Percentiles rank a stretch among this genome's conserved stretches.
phyloP scores from a whole-genome alignment of 1,284 basidiomycete species.

The Marasmius tenuissimus region DNA sequence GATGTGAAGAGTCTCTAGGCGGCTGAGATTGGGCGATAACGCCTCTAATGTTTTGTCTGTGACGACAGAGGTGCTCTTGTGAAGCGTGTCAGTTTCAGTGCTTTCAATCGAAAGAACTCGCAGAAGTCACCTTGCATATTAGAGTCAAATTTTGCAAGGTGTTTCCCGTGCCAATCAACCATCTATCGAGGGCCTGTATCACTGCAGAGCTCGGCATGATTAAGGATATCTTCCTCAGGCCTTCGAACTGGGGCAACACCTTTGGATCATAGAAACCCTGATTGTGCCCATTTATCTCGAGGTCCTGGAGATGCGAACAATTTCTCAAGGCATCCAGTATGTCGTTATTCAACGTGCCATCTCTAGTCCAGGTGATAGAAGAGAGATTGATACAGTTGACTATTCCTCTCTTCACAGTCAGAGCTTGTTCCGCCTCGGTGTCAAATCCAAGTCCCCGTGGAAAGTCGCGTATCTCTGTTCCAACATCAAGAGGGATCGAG shows the following conservation, averaged over 20 bases:
- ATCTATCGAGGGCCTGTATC: slow-evolving; percentile 45
- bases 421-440: slow-evolving; percentile 25
- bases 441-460: slow-evolving; percentile 2
- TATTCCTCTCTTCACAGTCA: slow-evolving; percentile 47
- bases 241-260: slow-evolving; percentile 46
- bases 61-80: slow-evolving; percentile 52
- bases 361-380: slow-evolving; percentile 73
- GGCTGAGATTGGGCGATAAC: slow-evolving; percentile 45
- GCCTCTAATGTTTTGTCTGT: slow-evolving; percentile 52
- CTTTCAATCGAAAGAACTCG: slow-evolving; percentile 1
- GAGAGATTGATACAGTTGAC: slow-evolving; percentile 58
- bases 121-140: slow-evolving; percentile 59
- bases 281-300: slow-evolving; percentile 71
- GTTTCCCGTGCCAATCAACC: slow-evolving; percentile 44
- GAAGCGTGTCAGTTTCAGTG: slow-evolving; percentile 6
- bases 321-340: slow-evolving; percentile 51
- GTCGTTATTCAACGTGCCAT: slow-evolving; percentile 61
- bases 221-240: slow-evolving; percentile 53
- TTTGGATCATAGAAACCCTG: slow-evolving; percentile 52
- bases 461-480: slow-evolving; percentile 12
- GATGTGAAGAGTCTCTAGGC: slow-evolving; percentile 56
- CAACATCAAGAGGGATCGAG: background rate
- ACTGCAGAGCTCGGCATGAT: slow-evolving; percentile 70
- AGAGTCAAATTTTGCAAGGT: slow-evolving; percentile 57
- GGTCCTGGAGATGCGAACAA: slow-evolving; percentile 43